Base-by-base conservation (phyloP, 495 filamentous ascomycete species). In the Bryoglossum gracile region DNA sequence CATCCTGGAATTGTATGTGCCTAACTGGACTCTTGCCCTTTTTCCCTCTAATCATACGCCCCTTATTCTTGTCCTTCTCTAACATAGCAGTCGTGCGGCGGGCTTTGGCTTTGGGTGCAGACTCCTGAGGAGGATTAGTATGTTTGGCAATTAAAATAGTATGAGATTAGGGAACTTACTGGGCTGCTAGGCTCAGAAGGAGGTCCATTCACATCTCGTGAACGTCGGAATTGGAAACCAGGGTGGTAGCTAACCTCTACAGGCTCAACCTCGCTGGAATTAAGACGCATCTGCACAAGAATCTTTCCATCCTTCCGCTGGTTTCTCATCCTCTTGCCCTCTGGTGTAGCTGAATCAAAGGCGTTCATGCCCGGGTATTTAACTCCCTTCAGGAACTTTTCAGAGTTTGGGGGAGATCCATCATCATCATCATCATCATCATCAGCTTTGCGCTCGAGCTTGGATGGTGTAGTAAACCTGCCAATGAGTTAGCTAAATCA, bases 331-430 rank as follows among this genome's bases (percentile, higher is more conserved):
- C 84, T 78, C 58, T 82, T 82, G 71, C 84, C 84, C 39, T 84
- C 76, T 44, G 79, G 71, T 1, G 80, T 87, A 6, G 89, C 89
- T 9, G 88, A 83, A 60, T 95, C 89, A 57, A 94, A 94, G 16
- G 91, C 65, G 44, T 82, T 79, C 89, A 95, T 95, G 8, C 89
- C 89, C 3, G 85, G 85, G 73, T 79, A 94, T 38, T 76, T 61
- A 6, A 86, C 65, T 0, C 89, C 89, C 63, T 94, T 95, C 50
- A 95, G 68, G n/a, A n/a, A n/a, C n/a, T n/a, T n/a, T n/a, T n/a
- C n/a, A n/a, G n/a, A n/a, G n/a, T n/a, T n/a, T n/a, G n/a, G n/a
- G n/a, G n/a, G n/a, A n/a, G n/a, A n/a, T n/a, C n/a, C n/a, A n/a
- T n/a, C n/a, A n/a, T n/a, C n/a, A n/a, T n/a, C n/a, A n/a, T n/a